Evolutionary conservation across 129 eudicot genomes (phyloP).

Genomic region (sunflower (Helianthus annuus)): HanXRQr2.0-SUNRISE NC_035441.2:159897011-159897510

Average conservation of each 20-base stretch:
- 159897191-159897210: slow-evolving; percentile 34
- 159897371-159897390: too few species aligned
- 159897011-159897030: too few species aligned
- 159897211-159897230: slow-evolving; percentile 81
- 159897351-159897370: too few species aligned
- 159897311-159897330: neutral
- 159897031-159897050: too few species aligned
- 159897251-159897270: slow-evolving; percentile 93
- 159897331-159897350: neutral
- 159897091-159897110: too few species aligned
- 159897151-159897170: too few species aligned
- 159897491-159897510: slow-evolving; percentile 95
- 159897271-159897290: slow-evolving; percentile 97
- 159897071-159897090: too few species aligned
- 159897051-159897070: too few species aligned
- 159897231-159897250: slow-evolving; percentile 99
- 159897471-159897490: slow-evolving; percentile 95
- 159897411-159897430: neutral
- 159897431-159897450: neutral
- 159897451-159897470: slow-evolving; percentile 14
- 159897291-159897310: slow-evolving; percentile 89
- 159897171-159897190: slow-evolving; percentile 3
- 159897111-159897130: too few species aligned
- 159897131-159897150: too few species aligned
- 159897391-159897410: neutral